Evolutionary conservation across 2,329 filamentous ascomycete genomes (phyloP), one percentile per base, ranked within the genome.

Genomic region (Boeremia lycopersici): DNA sequence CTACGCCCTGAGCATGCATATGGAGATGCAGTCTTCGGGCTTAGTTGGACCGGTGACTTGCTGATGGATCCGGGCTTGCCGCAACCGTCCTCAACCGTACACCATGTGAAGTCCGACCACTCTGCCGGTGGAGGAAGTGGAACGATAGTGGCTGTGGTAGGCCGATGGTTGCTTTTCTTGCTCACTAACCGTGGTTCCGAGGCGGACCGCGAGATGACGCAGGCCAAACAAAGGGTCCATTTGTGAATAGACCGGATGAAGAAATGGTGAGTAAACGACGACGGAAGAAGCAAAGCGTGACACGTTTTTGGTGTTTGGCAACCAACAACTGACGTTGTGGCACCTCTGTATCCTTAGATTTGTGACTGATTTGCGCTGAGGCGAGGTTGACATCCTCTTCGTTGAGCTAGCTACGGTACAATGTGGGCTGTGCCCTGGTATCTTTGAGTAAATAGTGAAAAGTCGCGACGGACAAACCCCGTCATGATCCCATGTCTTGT

Each of bases 401-500:
- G 58, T 62, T 61, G 59, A 58, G 61, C 55, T 61, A 55, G 63
- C 64, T 71, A 72, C 67, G 64, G 54, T 70, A 73, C 67, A 72
- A 48, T 68, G 58, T 71, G 66, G 70, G 68, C 64, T 53, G 63
- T 50, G 70, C 71, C 72, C 71, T 74, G 72, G 72, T 74, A 74
- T 74, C 72, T 71, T 67, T 62, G 56, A 61, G 59, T 51, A 46
- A 69, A 64, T 60, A 48, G 40, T 59, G 67, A 68, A 60, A 70
- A 50, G 46, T 58, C 42, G 67, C 65, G 53, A 62, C 62, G 56
- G 62, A 65, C 62, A 43, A 50, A 56, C 52, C 29, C 55, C 49
- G 51, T 54, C 40, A 48, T 29, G 36, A 47, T 54, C 55, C 53
- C 44, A 45, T 26, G 53, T 59, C 55, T 51, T 52, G 44, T 61